Base-by-base conservation (phyloP, 2,329 filamentous ascomycete species). In the Pseudopyrenochaeta lycopersici region DNA sequence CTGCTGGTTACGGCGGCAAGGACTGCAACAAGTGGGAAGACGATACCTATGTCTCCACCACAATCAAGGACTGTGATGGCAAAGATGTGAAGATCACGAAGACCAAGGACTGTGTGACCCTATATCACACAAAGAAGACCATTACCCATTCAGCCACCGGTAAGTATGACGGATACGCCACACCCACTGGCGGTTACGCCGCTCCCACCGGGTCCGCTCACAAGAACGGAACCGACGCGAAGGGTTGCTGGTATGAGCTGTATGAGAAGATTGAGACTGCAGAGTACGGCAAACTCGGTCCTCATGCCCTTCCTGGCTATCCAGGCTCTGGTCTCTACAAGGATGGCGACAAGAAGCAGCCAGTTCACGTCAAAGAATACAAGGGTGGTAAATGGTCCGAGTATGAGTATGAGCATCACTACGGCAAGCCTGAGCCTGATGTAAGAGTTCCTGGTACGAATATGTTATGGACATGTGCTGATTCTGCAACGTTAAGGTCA, bases 251-350 rank as follows among this genome's bases (percentile, higher is more conserved):
- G 67, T 66, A 68, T 47, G 68, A 72, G 60, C 56, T 72, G 4
- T 68, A 67, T 52, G 69, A 73, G 62, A 67, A 67, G 56, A 54
- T 69, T 14, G 56, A 64, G 43, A 62, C 66, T 44, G 63, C 60
- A 31, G 50, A 58, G 17, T 74, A 70, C 65, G 58, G 65, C 54
- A 30, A 72, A 14, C 62, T 72, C 29, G 71, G 71, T 39, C 66
- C 64, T 12, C 58, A 67, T 17, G 68, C 59, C 36, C 54, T 74
- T 27, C 61, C 61, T 14, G 64, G 62, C 21, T 72, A 73, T 52
- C 30, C 46, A 10, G 71, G 70, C 49, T 67, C 67, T n/a, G 66
- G 64, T 21, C 64, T 71, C 40, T 69, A 60, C 55, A 49, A 60
- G 32, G 56, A 60, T 23, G 64, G 62, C 36, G 38, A 67, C 31